Evolutionary conservation across 1,139 yeast genomes (phyloP).

Genomic region (Scheffersomyces insectosa): DNA sequence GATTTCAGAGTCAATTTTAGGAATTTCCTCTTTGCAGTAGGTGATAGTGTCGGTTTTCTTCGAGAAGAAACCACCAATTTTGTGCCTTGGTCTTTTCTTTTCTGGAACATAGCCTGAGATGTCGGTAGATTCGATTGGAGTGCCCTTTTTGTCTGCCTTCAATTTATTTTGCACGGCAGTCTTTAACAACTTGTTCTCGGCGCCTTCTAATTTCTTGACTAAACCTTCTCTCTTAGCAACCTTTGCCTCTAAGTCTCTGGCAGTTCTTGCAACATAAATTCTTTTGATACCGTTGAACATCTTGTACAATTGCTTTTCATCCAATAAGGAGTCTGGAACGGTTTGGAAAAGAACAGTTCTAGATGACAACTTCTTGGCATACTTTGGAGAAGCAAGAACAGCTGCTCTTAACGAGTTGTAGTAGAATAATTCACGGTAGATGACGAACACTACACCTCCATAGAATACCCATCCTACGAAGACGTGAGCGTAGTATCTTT

Average conservation of each 20-base stretch:
- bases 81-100: constrained; percentile 75
- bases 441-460: constrained; percentile 65
- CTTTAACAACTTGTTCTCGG: constrained; percentile 60
- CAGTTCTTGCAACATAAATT: constrained; percentile 74
- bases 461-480: constrained; percentile 78
- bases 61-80: constrained; percentile 52
- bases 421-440: constrained; percentile 81
- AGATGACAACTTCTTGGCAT: constrained; percentile 70
- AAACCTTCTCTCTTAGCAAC: constrained; percentile 64
- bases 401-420: constrained; percentile 82
- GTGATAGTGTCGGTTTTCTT: constrained; percentile 63
- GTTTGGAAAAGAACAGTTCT: constrained; percentile 79
- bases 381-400: constrained; percentile 76
- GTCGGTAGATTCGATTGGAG: constrained; percentile 45
- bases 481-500: constrained; percentile 84
- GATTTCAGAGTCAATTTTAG: constrained; percentile 57
- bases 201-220: constrained; percentile 66
- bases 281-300: constrained; percentile 70
- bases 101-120: constrained; percentile 69
- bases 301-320: constrained; percentile 60
- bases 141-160: constrained; percentile 66
- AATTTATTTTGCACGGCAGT: constrained; percentile 61
- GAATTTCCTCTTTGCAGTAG: constrained; percentile 55
- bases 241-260: constrained; percentile 55
- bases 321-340: constrained; percentile 69